A percentile compares a stretch with the other conserved stretches of the same genome.
phyloP scores from a whole-genome alignment of 139 green algal genomes.

The Pleodorina starrii region DNA sequence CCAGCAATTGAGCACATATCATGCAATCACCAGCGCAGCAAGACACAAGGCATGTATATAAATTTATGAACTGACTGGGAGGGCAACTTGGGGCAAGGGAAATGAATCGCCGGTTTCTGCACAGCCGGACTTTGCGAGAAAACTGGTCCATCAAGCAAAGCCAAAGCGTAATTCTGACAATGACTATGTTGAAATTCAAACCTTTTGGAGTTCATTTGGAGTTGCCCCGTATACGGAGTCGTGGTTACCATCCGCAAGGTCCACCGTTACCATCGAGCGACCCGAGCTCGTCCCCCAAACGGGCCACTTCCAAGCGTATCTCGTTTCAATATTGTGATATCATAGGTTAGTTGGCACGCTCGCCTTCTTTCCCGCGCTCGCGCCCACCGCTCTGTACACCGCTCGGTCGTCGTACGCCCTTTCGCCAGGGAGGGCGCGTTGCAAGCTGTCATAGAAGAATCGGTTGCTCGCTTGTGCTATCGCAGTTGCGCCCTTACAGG shows the following conservation, averaged over 20 bases:
- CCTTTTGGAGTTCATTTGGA: too few species aligned
- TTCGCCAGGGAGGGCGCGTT: conserved; percentile 30
- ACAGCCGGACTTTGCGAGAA: neutral
- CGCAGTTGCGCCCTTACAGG: conserved; percentile 16
- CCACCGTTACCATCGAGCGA: neutral
- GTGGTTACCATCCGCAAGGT: neutral
- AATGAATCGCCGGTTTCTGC: neutral
- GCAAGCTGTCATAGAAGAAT: conserved; percentile 1
- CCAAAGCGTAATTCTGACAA: neutral
- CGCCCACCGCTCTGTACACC: conserved; percentile 16
- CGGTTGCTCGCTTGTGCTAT: neutral
- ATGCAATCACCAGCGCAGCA: too few species aligned
- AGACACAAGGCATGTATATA: too few species aligned
- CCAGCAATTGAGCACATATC: too few species aligned
- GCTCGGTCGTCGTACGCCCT: neutral
- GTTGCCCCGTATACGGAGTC: neutral
- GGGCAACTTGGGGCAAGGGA: neutral
- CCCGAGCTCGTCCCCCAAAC: neutral
- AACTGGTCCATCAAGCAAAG: neutral
- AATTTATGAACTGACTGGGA: neutral
- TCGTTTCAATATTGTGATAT: neutral
- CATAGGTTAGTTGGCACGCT: conserved; percentile 22
- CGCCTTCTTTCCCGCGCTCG: conserved; percentile 27
- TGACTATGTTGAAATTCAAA: too few species aligned
- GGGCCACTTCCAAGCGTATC: neutral